These are phyloP conservation scores for Amanita phalloides DNA, from an alignment of 768 basidiomycete genomes.

Conservation along the genomic window DNA sequence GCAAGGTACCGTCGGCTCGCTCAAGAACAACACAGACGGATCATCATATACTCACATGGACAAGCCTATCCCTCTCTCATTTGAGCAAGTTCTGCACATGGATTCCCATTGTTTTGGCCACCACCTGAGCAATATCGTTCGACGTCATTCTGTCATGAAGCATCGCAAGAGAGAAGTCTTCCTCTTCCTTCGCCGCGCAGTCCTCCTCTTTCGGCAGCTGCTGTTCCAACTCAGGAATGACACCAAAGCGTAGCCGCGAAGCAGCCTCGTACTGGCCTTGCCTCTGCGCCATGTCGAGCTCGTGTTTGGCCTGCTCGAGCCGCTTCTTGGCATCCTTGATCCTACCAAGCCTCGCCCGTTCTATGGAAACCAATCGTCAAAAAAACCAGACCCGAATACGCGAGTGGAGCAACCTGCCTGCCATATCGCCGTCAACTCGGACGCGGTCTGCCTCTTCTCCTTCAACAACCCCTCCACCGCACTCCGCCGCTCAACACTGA, in stretches of 20 bases:
- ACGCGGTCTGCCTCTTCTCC: no score
- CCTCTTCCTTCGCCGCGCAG: conserved; percentile 19
- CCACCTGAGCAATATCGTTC: conserved; percentile 82
- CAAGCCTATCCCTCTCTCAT: conserved; percentile 82
- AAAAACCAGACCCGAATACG: no score
- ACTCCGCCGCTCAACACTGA: no score
- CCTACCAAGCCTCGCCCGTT: conserved; percentile 48
- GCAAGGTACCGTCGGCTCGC: no score
- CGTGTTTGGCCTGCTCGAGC: conserved; percentile 78
- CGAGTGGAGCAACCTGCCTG: no score
- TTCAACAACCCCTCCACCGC: no score
- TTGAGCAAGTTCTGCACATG: conserved; percentile 83
- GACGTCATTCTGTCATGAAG: conserved; percentile 81
- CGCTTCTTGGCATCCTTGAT: conserved; percentile 65
- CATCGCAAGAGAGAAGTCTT: conserved; percentile 47
- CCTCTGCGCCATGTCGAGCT: conserved; percentile 82
- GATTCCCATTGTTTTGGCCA: conserved; percentile 83
- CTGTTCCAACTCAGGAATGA: conserved; percentile 71
- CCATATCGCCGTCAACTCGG: no score
- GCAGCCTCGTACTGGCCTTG: conserved; percentile 82
- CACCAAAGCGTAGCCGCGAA: conserved; percentile 72
- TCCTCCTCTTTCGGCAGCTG: conserved; percentile 57
- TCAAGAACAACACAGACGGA: conserved; percentile 8
- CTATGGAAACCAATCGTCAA: no score
- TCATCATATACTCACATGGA: conserved; percentile 52